Base-by-base conservation (phyloP, 768 basidiomycete species). In the Tricholoma saponaceum region DNA sequence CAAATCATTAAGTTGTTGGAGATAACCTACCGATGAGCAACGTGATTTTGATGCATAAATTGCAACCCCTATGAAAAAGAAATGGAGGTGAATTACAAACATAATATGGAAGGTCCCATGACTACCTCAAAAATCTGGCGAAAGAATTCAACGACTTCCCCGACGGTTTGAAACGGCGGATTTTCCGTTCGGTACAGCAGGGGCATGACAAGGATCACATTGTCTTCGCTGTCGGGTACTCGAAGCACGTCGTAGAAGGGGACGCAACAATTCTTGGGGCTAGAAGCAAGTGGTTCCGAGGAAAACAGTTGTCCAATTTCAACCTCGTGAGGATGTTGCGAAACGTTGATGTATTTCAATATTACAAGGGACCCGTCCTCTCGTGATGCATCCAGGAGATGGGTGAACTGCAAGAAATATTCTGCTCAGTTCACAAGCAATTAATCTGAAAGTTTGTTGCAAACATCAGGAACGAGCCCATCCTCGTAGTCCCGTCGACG, bases 121-220 rank as follows among this genome's bases (percentile, higher is more conserved):
- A 12, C n/a, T 46, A 70, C 72, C 65, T 70, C 69, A 18, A 74
- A 69, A 1, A 69, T 39, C 46, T 75, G 72, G 1, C 62, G 58
- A 51, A 74, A 64, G 20, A 69, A 73, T 25, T 71, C 70, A 1
- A 74, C 60, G 1, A 37, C 68, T 53, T 75, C 74, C 1, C 72
- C 72, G 3, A 73, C 13, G 0, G 67, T 71, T 41, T 67, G 64
- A 51, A 75, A 74, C 1, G 33, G 58, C 7, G 69, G 68, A 1
- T 30, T 39, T 12, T 56, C n/a, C 32, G 63, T 69, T 0, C n/a
- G 20, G 20, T 60, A 52, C 25, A 60, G 44, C 5, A 58, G 8
- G 1, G 67, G 68, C 64, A 69, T 66, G 30, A 68, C 67, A 6
- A 69, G 32, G 23, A 70, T 43, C 9, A 53, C 37, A 0, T 0